phyloP scores from a whole-genome alignment of 140 eudicot genomes.

The Stevia rebaudiana region DNA sequence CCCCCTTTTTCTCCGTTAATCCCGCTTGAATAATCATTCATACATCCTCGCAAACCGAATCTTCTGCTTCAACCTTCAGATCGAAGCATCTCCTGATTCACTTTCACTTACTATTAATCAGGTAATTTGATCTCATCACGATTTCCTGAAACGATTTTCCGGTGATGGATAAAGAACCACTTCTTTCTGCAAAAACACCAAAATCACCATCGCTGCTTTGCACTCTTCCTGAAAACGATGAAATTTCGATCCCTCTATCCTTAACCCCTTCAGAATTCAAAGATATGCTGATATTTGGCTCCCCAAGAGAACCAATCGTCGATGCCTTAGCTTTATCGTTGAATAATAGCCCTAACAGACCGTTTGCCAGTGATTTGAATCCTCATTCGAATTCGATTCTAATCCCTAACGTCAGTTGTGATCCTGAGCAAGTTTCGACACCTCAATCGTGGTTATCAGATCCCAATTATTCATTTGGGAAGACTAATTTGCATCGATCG shows the following conservation, averaged over 20 bases:
- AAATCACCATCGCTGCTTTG: conserved; percentile 37
- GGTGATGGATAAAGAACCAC: conserved; percentile 60
- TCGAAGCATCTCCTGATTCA: background rate
- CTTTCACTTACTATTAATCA: background rate
- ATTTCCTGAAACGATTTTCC: background rate
- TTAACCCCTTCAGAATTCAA: conserved; percentile 63
- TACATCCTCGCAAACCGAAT: background rate
- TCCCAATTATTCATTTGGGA: conserved; percentile 44
- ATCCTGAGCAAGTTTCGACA: background rate
- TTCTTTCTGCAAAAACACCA: conserved; percentile 42
- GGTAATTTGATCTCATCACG: background rate
- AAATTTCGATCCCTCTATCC: conserved; percentile 41
- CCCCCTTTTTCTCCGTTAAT: background rate
- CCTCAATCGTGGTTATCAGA: conserved; percentile 47
- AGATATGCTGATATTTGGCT: conserved; percentile 67
- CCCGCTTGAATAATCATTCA: background rate
- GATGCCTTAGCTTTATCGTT: conserved; percentile 41
- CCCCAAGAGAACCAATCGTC: conserved; percentile 41
- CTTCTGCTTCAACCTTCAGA: background rate
- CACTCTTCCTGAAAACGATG: conserved; percentile 61
- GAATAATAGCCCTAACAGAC: conserved; percentile 11
- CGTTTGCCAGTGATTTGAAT: conserved; percentile 2
- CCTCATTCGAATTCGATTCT: background rate
- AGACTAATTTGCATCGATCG: conserved; percentile 63
- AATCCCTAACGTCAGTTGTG: background rate